These are phyloP conservation scores for Pyrenula aspistea DNA, from an alignment of 495 filamentous ascomycete species.

Conservation along the genomic window DNA sequence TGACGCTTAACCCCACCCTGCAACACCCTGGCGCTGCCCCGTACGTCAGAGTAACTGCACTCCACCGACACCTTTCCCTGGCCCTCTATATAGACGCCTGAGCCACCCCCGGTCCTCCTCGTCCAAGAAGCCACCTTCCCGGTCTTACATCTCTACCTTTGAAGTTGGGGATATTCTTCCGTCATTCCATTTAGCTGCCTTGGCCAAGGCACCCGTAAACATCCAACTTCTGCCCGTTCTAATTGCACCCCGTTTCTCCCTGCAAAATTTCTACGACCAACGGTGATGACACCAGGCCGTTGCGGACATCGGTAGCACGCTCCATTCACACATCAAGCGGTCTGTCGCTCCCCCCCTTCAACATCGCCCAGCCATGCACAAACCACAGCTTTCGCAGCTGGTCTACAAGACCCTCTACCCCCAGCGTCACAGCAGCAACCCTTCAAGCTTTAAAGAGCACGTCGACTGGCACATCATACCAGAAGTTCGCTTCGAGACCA, in stretches of 20 bases:
- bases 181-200: no score
- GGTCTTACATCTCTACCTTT: no score
- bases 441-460: conserved; percentile 43
- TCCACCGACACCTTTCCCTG: neutral
- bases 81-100: neutral
- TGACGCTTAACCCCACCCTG: neutral
- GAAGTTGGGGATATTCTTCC: no score
- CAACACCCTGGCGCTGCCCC: neutral
- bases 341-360: no score
- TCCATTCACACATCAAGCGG: no score
- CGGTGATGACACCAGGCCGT: no score
- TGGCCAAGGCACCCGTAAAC: no score
- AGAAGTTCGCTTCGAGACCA: conserved; percentile 78
- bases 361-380: conserved; percentile 36
- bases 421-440: conserved; percentile 40
- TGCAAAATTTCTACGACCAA: no score
- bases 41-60: neutral
- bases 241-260: no score
- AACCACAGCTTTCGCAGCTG: conserved; percentile 39
- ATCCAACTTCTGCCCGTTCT: no score
- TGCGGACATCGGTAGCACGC: no score
- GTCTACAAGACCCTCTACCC: conserved; percentile 48
- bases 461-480: conserved; percentile 62
- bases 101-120: neutral
- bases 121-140: neutral